These are phyloP conservation scores for Vitis cinerea DNA, from an alignment of 164 flowering plant species.

Conservation along the genomic window DNA sequence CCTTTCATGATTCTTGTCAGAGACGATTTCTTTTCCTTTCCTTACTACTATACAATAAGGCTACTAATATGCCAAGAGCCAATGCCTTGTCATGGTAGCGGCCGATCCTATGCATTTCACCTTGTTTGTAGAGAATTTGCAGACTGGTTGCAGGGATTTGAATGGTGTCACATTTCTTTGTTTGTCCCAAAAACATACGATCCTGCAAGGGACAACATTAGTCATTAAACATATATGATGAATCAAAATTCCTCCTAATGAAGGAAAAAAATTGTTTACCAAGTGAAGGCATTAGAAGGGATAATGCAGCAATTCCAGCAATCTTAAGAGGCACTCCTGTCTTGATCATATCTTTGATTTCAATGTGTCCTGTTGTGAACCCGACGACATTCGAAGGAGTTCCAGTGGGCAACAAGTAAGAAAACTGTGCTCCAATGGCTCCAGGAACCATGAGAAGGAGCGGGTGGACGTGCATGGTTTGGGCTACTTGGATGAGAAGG, in stretches of 20 bases:
- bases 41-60: too few species aligned
- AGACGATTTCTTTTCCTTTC: too few species aligned
- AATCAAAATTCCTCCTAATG: not conserved
- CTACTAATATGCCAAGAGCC: too few species aligned
- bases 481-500: constrained; percentile 65
- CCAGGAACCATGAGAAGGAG: constrained; percentile 81
- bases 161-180: not conserved
- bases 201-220: constrained; percentile 37
- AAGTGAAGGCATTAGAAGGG: constrained; percentile 82
- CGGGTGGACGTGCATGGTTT: constrained; percentile 64
- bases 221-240: not conserved
- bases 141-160: not conserved
- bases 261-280: constrained; percentile 34
- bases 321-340: constrained; percentile 69
- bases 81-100: too few species aligned
- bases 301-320: constrained; percentile 50
- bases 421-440: constrained; percentile 80
- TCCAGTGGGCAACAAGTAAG: constrained; percentile 73
- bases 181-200: constrained; percentile 55
- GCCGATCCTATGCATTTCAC: too few species aligned
- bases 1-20: too few species aligned
- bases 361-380: constrained; percentile 73
- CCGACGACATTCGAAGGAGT: constrained; percentile 93
- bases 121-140: not conserved
- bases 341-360: constrained; percentile 74